A percentile compares a stretch with the other conserved stretches of the same genome.
Conservation (phyloP, 805 yeast species). For the Saturnispora quitensis region DNA sequence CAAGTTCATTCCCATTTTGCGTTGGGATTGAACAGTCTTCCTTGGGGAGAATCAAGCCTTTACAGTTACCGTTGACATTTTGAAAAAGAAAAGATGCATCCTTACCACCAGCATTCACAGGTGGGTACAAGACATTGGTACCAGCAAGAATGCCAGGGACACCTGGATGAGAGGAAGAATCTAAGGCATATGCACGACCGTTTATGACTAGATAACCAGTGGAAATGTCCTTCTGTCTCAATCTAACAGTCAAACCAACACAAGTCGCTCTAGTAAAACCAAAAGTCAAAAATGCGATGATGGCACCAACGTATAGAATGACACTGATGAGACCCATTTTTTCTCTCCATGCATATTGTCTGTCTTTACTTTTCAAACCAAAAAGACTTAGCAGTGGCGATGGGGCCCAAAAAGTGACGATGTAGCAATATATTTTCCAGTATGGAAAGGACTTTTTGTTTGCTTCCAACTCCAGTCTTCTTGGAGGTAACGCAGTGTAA, state of each 20-base stretch:
- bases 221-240: slow-evolving; percentile 51
- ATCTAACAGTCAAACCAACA: slow-evolving; percentile 34
- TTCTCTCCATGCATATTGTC: slow-evolving; percentile 97
- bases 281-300: slow-evolving; percentile 81
- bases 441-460: slow-evolving; percentile 24
- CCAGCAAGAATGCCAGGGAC: slow-evolving; percentile 71
- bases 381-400: slow-evolving; percentile 56
- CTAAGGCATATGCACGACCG: slow-evolving; percentile 71
- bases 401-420: slow-evolving; percentile 90
- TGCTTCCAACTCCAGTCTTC: slow-evolving; percentile 18
- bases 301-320: slow-evolving; percentile 62
- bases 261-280: slow-evolving; percentile 87
- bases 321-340: slow-evolving; percentile 78
- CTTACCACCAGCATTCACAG: slow-evolving; percentile 76
- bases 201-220: slow-evolving; percentile 61
- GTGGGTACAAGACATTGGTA: slow-evolving; percentile 72
- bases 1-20: slow-evolving; percentile 46
- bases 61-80: slow-evolving; percentile 87
- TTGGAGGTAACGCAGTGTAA: slow-evolving; percentile 18
- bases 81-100: slow-evolving; percentile 83
- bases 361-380: slow-evolving; percentile 70
- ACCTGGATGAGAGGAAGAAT: slow-evolving; percentile 63
- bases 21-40: slow-evolving; percentile 63
- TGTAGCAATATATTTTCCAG: slow-evolving; percentile 80
- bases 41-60: slow-evolving; percentile 63